Base-by-base conservation (phyloP, 306 rosid genomes). In the Sicyos edulis region DNA sequence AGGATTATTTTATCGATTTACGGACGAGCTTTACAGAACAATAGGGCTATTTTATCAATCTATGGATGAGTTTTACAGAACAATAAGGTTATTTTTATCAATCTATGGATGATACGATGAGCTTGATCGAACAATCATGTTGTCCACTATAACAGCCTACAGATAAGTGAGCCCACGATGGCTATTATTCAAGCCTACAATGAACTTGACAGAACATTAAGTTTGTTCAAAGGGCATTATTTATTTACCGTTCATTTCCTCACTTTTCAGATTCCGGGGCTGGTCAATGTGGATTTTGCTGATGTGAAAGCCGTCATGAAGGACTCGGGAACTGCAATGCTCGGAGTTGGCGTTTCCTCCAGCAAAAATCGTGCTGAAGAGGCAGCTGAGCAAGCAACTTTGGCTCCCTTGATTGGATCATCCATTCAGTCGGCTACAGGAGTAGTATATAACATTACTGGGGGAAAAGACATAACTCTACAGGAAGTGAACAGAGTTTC, bases 291-390 rank as follows among this genome's bases (percentile, higher is more conserved):
- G 75, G 99, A 95, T 83, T 95, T 95, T 85, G 99, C 99, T 55
- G 99, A 95, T 85, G 96, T 95, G 77, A 95, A 89, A 76, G 99
- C 99, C 19, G 96, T 95, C 57, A 95, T 95, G 99, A 95, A 89
- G 79, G 89, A 95, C 81, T 95, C 99, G 1, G 99, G 99, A 72
- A 95, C 99, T 65, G 99, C 99, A 81, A 95, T 95, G 99, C 97
- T 95, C 2, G 99, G 99, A 37, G 96, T 95, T 24, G 99, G 99
- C 67, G 97, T 91, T 77, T 91, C 99, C 68, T 91, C 99, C 2
- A 88, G 99, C 77, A 95, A 95, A 84, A 95, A 95, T 64, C 92
- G 99, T 26, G 99, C 99, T 52, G 99, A 91, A 87, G 99, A 91
- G 75, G 99, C 99, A 12, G 99, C 99, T 3, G 97, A 91, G 70